These are phyloP conservation scores for Coemansia sp. DNA, from an alignment of 192 early-diverging fungal genomes.

Conservation along the genomic window DNA sequence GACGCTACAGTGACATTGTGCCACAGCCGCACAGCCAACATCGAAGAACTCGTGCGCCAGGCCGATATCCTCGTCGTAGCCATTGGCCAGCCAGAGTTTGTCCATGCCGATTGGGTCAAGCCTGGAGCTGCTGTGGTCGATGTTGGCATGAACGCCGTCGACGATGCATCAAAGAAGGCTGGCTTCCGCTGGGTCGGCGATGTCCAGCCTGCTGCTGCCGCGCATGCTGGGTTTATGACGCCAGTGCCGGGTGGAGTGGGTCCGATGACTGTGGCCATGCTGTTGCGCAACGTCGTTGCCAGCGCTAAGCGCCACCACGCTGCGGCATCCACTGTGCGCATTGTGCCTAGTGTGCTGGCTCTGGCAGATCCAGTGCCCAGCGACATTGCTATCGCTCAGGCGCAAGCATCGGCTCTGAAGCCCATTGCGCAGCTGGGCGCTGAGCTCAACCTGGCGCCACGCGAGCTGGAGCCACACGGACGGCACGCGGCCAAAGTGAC, in stretches of 20 bases:
- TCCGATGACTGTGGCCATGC: constrained; percentile 99
- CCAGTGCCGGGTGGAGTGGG: constrained; percentile 99
- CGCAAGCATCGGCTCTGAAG: constrained; percentile 55
- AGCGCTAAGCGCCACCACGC: constrained; percentile 76
- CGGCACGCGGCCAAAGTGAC: constrained; percentile 88
- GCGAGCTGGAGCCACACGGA: constrained; percentile 91
- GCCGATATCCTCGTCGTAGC: constrained; percentile 95
- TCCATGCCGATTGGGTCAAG: constrained; percentile 96
- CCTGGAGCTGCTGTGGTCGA: constrained; percentile 93
- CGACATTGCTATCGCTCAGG: constrained; percentile 93
- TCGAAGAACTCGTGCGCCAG: constrained; percentile 74
- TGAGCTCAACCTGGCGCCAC: constrained; percentile 80
- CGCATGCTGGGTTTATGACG: constrained; percentile 83
- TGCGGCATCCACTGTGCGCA: constrained; percentile 54
- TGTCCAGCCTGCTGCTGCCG: constrained; percentile 74
- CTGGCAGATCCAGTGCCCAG: constrained; percentile 60
- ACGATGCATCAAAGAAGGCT: constrained; percentile 86
- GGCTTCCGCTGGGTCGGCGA: constrained; percentile 94
- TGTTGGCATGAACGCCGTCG: constrained; percentile 93
- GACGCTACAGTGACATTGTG: constrained; percentile 96
- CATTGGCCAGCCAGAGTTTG: constrained; percentile 75
- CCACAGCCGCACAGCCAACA: constrained; percentile 81
- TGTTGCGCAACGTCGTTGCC: constrained; percentile 86
- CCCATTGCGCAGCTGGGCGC: constrained; percentile 80
- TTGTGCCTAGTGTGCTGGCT: constrained; percentile 69